Base-by-base conservation (phyloP, 2,329 filamentous ascomycete genomes). In the Pseudogymnoascus sp. region DNA sequence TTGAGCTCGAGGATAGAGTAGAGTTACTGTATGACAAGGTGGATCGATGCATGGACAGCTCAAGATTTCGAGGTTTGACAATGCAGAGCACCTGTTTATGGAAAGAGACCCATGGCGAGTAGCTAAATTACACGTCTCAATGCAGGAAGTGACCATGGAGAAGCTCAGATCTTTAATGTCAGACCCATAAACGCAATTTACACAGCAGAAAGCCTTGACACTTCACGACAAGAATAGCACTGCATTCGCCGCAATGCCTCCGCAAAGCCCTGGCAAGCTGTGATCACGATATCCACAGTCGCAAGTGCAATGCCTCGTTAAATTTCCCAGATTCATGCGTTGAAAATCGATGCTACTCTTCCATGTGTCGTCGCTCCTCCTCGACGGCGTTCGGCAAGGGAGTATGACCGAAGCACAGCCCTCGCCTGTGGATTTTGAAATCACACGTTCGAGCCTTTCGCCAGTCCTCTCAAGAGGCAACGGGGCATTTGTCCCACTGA, bases 91-190 rank as follows among this genome's bases (percentile, higher is more conserved):
- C 19, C 26, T 30, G 45, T 18, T 30, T 52, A 30, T 52, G 45
- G 45, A 30, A 6, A 18, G 26, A 6, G 10, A 26, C 5, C 15
- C 26, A 30, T 52, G 45, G 28, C 45, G 45, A 52, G 5, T 52
- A 52, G 45, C 45, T 52, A 52, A 52, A 52, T 52, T 52, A 52
- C 45, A 52, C 45, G 26, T 52, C 45, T 52, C 10, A 26, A 6
- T 52, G 26, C 45, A 30, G 26, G 21, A 28, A 52, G 26, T n/a
- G 26, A 52, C n/a, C n/a, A n/a, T 13, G 15, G 26, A 52, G 45
- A 52, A 52, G 45, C 45, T 33, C 45, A 52, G 45, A 52, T 52
- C 26, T 13, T 52, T 52, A 13, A 52, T 52, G n/a, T 5, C 26
- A 52, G 45, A 52, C 26, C 45, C 45, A 52, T 33, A 52, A 33